Conservation (phyloP, 495 filamentous ascomycete species). For the Hypoxylon crocopeplum region DNA sequence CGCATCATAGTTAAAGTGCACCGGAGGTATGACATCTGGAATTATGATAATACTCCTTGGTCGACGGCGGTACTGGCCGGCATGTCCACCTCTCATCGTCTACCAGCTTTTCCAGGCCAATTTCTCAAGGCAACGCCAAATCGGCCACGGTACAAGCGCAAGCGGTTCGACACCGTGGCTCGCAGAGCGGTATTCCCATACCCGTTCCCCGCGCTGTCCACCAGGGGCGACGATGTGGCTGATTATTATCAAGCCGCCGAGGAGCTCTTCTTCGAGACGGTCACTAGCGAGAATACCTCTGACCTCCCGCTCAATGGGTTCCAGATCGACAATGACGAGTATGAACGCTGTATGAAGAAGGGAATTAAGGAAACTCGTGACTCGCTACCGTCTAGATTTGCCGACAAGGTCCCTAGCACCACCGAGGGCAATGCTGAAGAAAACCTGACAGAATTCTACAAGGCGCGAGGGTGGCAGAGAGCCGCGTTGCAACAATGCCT, state of each 20-base stretch:
- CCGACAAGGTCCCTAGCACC: slow-evolving; percentile 1
- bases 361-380: slow-evolving; percentile 4
- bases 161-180: slow-evolving; percentile 18
- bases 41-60: slow-evolving; percentile 21
- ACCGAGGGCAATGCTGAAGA: neutral
- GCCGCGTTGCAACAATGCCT: slow-evolving; percentile 50
- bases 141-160: slow-evolving; percentile 24
- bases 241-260: slow-evolving; percentile 6
- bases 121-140: slow-evolving; percentile 9
- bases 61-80: slow-evolving; percentile 15
- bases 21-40: slow-evolving; percentile 1
- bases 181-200: neutral
- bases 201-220: slow-evolving; percentile 4
- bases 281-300: neutral
- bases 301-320: slow-evolving; percentile 8
- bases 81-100: slow-evolving; percentile 16
- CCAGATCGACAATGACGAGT: slow-evolving; percentile 11
- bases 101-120: slow-evolving; percentile 27
- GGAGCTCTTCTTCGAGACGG: slow-evolving; percentile 17
- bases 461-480: slow-evolving; percentile 47
- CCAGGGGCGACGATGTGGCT: neutral
- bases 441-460: slow-evolving; percentile 12
- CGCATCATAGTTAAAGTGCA: slow-evolving; percentile 28
- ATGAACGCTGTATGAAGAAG: slow-evolving; percentile 6
- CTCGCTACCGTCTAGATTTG: neutral